A percentile compares a stretch with the other conserved stretches of the same genome.
Evolutionary conservation across 768 basidiomycete species (phyloP).

Genomic region (Lactifluus echinatus): DNA sequence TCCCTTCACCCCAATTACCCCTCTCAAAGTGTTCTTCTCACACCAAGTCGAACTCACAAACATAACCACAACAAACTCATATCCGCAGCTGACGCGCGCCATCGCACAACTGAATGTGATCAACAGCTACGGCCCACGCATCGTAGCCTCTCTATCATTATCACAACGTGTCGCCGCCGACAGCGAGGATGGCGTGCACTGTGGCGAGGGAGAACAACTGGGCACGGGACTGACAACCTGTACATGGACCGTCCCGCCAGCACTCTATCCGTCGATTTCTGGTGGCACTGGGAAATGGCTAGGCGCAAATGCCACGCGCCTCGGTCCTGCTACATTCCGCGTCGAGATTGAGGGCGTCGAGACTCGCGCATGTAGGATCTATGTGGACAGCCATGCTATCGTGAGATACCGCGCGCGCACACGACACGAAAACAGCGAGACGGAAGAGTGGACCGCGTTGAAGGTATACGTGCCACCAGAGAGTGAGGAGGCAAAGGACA

Average conservation of each 20-base stretch:
- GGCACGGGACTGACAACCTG: slow-evolving; percentile 39
- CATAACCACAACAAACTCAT: neutral
- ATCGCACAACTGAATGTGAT: slow-evolving; percentile 41
- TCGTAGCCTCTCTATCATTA: slow-evolving; percentile 47
- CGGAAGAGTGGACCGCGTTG: no score
- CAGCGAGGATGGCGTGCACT: slow-evolving; percentile 27
- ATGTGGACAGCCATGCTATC: no score
- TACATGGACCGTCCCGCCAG: slow-evolving; percentile 35
- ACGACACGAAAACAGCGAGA: no score
- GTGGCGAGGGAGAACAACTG: slow-evolving; percentile 21
- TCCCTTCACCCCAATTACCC: slow-evolving; percentile 52
- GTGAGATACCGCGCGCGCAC: no score
- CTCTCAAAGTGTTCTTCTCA: slow-evolving; percentile 64
- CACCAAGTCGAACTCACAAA: slow-evolving; percentile 44
- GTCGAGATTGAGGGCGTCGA: no score
- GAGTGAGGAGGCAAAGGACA: no score
- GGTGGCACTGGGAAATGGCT: no score
- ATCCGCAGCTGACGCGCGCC: slow-evolving; percentile 24
- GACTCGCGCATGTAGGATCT: no score
- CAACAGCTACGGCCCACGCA: slow-evolving; percentile 34
- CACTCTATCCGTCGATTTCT: slow-evolving; percentile 33
- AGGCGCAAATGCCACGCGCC: no score
- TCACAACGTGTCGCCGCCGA: slow-evolving; percentile 29
- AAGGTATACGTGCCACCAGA: no score
- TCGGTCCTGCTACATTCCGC: no score